These are phyloP conservation scores for Begonia masoniana DNA, from an alignment of 306 rosid genomes.

Conservation along the genomic window DNA sequence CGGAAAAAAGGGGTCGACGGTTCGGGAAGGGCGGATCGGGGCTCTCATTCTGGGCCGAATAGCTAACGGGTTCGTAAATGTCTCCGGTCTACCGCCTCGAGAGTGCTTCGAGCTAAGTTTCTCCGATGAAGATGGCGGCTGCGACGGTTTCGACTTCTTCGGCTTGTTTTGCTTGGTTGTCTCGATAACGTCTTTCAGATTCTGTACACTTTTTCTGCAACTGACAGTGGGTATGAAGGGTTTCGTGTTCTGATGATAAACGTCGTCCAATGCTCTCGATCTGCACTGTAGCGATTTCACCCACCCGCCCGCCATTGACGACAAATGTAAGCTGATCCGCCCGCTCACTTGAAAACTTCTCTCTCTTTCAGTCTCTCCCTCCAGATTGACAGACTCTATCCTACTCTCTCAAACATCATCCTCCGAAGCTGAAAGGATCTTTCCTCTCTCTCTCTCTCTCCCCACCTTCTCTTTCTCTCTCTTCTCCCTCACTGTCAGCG, in stretches of 20 bases:
- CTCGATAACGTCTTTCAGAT: slow-evolving; percentile 64
- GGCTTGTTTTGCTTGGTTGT: slow-evolving; percentile 25
- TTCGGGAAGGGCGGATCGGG: slow-evolving; percentile 13
- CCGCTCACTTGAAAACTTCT: not conserved
- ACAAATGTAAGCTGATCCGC: not conserved
- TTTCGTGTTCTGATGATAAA: slow-evolving; percentile 47
- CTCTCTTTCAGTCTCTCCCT: not conserved
- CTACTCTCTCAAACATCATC: slow-evolving; percentile 8
- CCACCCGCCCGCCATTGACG: slow-evolving; percentile 81
- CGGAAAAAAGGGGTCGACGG: slow-evolving; percentile 42
- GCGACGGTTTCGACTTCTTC: slow-evolving; percentile 17
- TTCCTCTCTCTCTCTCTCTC: not conserved
- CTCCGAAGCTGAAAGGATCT: not conserved
- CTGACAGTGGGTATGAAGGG: slow-evolving; percentile 36
- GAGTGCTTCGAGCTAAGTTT: slow-evolving; percentile 24
- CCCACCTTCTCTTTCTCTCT: not conserved
- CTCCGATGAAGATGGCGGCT: slow-evolving; percentile 8
- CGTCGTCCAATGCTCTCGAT: slow-evolving; percentile 79
- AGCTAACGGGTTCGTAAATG: slow-evolving; percentile 3
- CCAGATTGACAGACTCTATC: not conserved
- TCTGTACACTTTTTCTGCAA: slow-evolving; percentile 59
- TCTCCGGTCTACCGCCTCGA: slow-evolving; percentile 18
- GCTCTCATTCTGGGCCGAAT: slow-evolving; percentile 18
- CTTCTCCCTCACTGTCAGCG: slow-evolving; percentile 6
- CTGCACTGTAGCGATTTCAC: slow-evolving; percentile 79